Base-by-base conservation (phyloP, 2,329 filamentous ascomycete species). In the Botrytis byssoidea region DNA sequence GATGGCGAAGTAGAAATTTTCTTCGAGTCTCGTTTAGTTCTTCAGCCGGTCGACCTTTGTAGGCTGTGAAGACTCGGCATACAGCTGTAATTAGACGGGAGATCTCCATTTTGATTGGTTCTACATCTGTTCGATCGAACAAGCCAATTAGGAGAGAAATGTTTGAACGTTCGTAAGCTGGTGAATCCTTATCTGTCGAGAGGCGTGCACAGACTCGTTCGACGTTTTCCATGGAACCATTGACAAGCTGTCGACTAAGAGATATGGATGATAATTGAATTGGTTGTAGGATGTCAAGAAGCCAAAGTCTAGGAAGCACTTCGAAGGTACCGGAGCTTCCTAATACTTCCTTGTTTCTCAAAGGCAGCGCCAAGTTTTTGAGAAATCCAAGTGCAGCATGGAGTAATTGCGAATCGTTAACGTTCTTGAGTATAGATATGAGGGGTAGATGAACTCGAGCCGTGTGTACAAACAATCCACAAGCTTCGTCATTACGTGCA, bases 291-390 rank as follows among this genome's bases (percentile, higher is more conserved):
- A 85, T 84, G 73, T 88, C 86, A 40, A 88, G 80, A 16, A 82
- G 79, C 85, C 88, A 89, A 69, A 91, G 83, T 1, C 85, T 84
- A 0, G 89, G 88, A 1, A 91, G 83, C 46, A 85, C 81, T 4
- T 84, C 82, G 5, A 90, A 82, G 2, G 90, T 81, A 0, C 81
- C 81, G 5, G 82, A 79, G 8, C 81, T 81, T 25, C 86, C 86
- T 1, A 91, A 83, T 0, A 81, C 66, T 3, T 83, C 75, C 79
- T 90, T 91, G 81, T 91, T 91, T 40, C 80, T 79, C 0, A 81
- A 73, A 0, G 89, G 88, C 69, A 91, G 88, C 40, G 89, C 87
- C 14, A 91, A 85, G 79, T 91, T 91, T 80, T 90, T 91, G 74
- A 91, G 85, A 77, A 90, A 90, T 12, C 88, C 86, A 29, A 91